A percentile compares a stretch with the other conserved stretches of the same genome.
These are phyloP conservation scores for Zygnema circumcarinatum DNA, from an alignment of 139 green algal species.

Conservation along the genomic window DNA sequence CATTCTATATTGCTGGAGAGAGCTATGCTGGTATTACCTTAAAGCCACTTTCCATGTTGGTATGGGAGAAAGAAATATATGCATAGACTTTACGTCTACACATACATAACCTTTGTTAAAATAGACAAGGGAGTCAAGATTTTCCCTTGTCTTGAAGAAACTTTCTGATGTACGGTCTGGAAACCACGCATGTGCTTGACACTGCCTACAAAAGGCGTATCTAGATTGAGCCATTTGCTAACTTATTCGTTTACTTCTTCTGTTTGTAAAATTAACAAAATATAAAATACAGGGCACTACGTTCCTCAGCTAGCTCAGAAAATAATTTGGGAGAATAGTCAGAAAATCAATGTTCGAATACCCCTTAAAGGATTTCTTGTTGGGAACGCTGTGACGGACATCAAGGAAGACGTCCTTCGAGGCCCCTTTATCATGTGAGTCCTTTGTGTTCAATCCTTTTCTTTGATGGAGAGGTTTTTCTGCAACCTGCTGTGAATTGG, in stretches of 20 bases:
- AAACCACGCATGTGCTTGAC: not conserved
- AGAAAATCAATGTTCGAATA: not conserved
- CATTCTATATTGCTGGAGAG: constrained; percentile 45
- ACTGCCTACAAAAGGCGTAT: not conserved
- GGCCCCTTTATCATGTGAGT: not conserved
- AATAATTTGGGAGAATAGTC: too few relatives aligned
- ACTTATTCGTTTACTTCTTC: not conserved
- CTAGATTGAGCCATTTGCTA: not conserved
- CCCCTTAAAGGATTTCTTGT: not conserved
- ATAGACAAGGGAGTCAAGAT: too few relatives aligned
- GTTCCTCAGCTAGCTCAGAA: too few relatives aligned
- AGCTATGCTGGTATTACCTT: constrained; percentile 52
- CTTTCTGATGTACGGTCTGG: too few relatives aligned
- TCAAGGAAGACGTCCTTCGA: too few relatives aligned
- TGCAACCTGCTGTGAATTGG: not conserved
- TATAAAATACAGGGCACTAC: not conserved
- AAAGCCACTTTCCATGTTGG: too few relatives aligned
- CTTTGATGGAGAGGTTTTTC: not conserved
- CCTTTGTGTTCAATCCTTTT: not conserved
- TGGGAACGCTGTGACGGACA: too few relatives aligned
- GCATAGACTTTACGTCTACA: too few relatives aligned
- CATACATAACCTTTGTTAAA: too few relatives aligned
- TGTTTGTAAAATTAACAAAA: not conserved
- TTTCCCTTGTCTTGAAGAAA: too few relatives aligned
- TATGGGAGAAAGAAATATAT: too few relatives aligned